These are phyloP conservation scores for Scedosporium dehoogii DNA, from an alignment of 2,329 filamentous ascomycete genomes.

Conservation along the genomic window DNA sequence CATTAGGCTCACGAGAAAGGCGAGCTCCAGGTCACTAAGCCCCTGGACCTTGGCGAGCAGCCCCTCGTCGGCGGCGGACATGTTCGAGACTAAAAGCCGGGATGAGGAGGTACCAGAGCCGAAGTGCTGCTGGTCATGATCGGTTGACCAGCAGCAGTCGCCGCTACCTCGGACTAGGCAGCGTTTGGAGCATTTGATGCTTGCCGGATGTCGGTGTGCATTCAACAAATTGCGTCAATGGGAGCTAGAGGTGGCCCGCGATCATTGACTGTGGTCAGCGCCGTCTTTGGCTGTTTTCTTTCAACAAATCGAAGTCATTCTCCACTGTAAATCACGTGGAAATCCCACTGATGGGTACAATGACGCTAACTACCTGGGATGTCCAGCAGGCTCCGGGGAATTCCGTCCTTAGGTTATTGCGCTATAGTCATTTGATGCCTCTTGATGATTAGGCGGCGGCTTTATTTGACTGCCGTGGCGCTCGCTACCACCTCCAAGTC, in stretches of 20 bases:
- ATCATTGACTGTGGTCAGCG: not conserved
- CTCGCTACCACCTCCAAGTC: not conserved
- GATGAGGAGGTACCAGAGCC: not conserved
- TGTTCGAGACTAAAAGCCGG: conserved; percentile 18
- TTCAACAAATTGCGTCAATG: not conserved
- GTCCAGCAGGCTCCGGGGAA: not conserved
- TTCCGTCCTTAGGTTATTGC: no score
- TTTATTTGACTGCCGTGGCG: not conserved
- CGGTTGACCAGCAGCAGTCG: not conserved
- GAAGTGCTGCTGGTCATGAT: not conserved
- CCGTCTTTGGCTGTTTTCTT: not conserved
- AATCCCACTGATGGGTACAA: not conserved
- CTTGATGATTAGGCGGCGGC: not conserved
- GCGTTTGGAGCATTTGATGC: not conserved
- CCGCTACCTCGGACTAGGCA: not conserved
- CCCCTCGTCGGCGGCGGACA: conserved; percentile 44
- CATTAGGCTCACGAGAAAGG: conserved; percentile 70
- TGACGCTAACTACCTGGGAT: no score
- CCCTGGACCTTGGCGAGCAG: conserved; percentile 63
- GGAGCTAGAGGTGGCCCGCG: not conserved
- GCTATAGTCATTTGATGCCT: no score
- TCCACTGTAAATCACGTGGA: not conserved
- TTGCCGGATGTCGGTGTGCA: not conserved
- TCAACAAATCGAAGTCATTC: not conserved
- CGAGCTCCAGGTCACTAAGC: conserved; percentile 81